These are phyloP conservation scores for Ceratocystiopsis sp. DNA, from an alignment of 2,329 filamentous ascomycete species.

Conservation along the genomic window DNA sequence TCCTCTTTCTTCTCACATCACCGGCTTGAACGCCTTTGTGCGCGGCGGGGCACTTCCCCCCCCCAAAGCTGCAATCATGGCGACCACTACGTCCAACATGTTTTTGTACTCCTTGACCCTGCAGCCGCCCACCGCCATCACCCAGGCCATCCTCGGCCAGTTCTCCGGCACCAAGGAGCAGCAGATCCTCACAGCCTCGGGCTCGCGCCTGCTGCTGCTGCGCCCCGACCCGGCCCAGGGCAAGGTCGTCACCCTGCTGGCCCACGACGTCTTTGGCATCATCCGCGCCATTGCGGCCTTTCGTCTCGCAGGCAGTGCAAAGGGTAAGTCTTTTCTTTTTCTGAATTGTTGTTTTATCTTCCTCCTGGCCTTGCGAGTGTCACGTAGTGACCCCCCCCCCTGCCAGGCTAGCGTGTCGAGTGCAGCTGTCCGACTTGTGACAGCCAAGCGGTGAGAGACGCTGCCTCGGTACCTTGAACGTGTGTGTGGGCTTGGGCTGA, in stretches of 20 bases:
- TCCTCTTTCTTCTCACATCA: constrained; percentile 1
- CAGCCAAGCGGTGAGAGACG: not conserved
- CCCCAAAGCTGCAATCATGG: constrained; percentile 43
- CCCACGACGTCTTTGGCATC: constrained; percentile 92
- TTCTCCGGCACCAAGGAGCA: constrained; percentile 95
- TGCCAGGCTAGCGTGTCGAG: constrained; percentile 21
- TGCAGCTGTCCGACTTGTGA: not conserved
- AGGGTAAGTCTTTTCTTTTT: constrained; percentile 51
- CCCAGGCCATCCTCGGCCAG: constrained; percentile 82
- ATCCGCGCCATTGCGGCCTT: constrained; percentile 80
- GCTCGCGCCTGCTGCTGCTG: constrained; percentile 74
- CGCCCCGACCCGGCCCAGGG: constrained; percentile 73
- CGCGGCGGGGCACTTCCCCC: too few species aligned
- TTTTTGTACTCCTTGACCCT: constrained; percentile 97
- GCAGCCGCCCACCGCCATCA: constrained; percentile 77
- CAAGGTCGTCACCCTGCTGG: constrained; percentile 70
- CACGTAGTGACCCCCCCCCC: constrained; percentile 53
- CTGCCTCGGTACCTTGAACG: not conserved
- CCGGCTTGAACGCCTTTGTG: too few species aligned
- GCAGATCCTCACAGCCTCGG: constrained; percentile 87
- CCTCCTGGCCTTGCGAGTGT: constrained; percentile 39
- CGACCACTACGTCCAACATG: constrained; percentile 84
- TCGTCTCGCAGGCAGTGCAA: constrained; percentile 79
- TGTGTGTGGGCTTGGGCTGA: not conserved
- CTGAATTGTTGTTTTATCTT: constrained; percentile 41